Evolutionary conservation across 257 asterid genomes (phyloP), one percentile per base, ranked within the genome.

Genomic region (Misopates orontium): DNA sequence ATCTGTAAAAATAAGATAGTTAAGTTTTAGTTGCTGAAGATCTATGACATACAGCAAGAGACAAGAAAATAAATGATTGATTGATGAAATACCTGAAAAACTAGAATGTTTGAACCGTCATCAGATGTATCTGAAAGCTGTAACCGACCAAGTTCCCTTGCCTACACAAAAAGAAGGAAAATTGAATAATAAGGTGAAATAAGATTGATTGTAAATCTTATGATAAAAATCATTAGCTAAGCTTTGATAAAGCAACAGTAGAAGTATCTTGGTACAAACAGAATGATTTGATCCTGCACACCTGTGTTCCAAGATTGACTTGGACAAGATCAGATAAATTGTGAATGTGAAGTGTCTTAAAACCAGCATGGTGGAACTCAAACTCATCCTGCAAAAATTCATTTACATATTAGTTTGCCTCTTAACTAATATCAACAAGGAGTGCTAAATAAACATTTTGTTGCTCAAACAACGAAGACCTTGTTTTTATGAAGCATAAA

Each of bases 261-360:
- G 50, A 4, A 44, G 44, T 58, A 28, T 62, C 58, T 55, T 66
- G 53, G 19, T 49, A 22, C 42, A 21, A 60, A 59, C 53, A 60
- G 51, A 48, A 52, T 10, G 50, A n/a, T 21, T 22, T 61, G 39
- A 58, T 62, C 68, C 9, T 52, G 62, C 71, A n/a, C 77, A 93
- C 97, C 84, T 90, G 89, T 77, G 72, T 70, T 52, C 82, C 99
- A 73, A 94, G 87, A 82, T 94, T 81, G 70, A 72, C 68, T 75
- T 77, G 92, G 79, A 90, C 97, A 66, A 90, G 95, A 55, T 94
- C 99, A n/a, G 97, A 86, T 75, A 94, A 71, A 85, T 94, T 94
- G 76, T 94, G 99, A 75, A 85, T 78, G 78, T 88, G 87, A 45
- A 74, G 81, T 1, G 95, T 86, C 81, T 58, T 84, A 83, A 90